phyloP scores from a whole-genome alignment of 2,329 filamentous ascomycete species.

The Fusarium redolens region DNA sequence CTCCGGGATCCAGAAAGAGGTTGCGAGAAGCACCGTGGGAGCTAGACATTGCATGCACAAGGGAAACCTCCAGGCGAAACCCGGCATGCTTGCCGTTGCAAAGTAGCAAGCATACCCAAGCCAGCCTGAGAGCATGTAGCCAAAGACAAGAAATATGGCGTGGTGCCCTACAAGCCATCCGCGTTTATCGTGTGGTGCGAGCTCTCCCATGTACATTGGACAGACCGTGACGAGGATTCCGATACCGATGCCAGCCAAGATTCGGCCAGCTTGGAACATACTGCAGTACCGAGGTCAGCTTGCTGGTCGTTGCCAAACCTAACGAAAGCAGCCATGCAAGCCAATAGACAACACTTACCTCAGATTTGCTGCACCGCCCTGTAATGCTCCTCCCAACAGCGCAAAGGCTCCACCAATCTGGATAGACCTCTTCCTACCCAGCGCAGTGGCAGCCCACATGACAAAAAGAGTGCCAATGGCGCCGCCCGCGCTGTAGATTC shows the following conservation, averaged over 20 bases:
- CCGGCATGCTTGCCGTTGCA: conserved; percentile 36
- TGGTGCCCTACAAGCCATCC: conserved; percentile 62
- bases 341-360: conserved; percentile 43
- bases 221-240: conserved; percentile 52
- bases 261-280: conserved; percentile 55
- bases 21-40: conserved; percentile 50
- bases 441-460: conserved; percentile 59
- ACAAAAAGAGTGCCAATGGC: conserved; percentile 59
- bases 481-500: conserved; percentile 60
- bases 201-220: conserved; percentile 50
- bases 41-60: conserved; percentile 55
- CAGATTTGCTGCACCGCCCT: conserved; percentile 57
- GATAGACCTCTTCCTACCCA: conserved; percentile 57
- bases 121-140: conserved; percentile 55
- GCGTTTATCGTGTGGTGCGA: conserved; percentile 53
- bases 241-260: conserved; percentile 57
- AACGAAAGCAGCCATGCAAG: too few species aligned
- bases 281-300: neutral
- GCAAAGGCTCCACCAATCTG: conserved; percentile 57
- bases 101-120: conserved; percentile 51
- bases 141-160: conserved; percentile 59
- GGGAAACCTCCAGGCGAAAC: conserved; percentile 56
- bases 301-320: accelerated
- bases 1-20: conserved; percentile 50
- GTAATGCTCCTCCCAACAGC: conserved; percentile 59